phyloP scores from a whole-genome alignment of 148 eudicot species.

The Drosera capensis region DNA sequence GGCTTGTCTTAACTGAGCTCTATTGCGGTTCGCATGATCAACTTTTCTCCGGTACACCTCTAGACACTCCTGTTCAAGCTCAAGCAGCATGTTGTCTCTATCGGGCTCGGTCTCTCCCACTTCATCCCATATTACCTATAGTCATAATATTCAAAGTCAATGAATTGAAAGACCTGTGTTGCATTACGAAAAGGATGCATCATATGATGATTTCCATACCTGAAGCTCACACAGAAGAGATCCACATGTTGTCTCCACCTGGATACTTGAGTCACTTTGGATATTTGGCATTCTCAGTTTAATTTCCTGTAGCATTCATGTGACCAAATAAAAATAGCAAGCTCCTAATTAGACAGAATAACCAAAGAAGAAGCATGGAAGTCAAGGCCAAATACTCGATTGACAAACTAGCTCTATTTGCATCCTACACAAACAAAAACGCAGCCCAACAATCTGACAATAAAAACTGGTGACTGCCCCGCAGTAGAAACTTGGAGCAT shows the following conservation, averaged over 20 bases:
- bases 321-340: no score
- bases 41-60: slow-evolving; percentile 52
- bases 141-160: background rate
- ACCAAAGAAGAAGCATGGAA: no score
- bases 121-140: slow-evolving; percentile 56
- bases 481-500: no score
- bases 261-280: slow-evolving; percentile 22
- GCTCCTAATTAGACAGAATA: no score
- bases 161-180: background rate
- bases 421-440: no score
- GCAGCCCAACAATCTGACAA: no score
- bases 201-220: slow-evolving; percentile 9
- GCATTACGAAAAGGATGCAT: background rate
- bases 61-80: slow-evolving; percentile 51
- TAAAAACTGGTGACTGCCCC: no score
- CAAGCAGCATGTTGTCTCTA: slow-evolving; percentile 39
- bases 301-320: no score
- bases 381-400: no score
- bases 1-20: slow-evolving; percentile 49
- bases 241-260: slow-evolving; percentile 46
- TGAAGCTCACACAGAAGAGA: slow-evolving; percentile 44
- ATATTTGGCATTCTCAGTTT: slow-evolving; percentile 1
- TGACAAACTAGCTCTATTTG: no score
- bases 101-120: slow-evolving; percentile 41
- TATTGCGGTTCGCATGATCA: slow-evolving; percentile 42